Conservation (phyloP, 2,329 filamentous ascomycete species). For the Fusarium floridanum region DNA sequence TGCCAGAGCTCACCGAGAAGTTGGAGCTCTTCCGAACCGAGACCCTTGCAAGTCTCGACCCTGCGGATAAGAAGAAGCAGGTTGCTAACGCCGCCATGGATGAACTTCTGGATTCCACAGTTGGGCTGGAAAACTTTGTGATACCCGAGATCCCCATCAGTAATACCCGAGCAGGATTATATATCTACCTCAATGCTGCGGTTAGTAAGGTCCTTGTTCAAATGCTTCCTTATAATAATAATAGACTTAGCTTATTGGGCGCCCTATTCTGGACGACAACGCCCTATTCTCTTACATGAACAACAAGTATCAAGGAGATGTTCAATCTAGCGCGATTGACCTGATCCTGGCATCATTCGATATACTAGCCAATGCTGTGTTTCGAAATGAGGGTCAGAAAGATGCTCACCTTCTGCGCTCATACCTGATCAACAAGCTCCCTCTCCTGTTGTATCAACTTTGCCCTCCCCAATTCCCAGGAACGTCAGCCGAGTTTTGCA, state of each 20-base stretch:
- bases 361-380: conserved; percentile 86
- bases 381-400: conserved; percentile 69
- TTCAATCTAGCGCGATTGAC: conserved; percentile 82
- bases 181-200: conserved; percentile 85
- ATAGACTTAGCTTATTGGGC: conserved; percentile 75
- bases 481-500: conserved; percentile 79
- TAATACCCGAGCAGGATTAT: conserved; percentile 85
- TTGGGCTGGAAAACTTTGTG: conserved; percentile 67
- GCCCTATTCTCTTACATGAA: conserved; percentile 84
- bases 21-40: conserved; percentile 71
- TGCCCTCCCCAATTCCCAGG: conserved; percentile 78
- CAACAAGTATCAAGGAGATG: conserved; percentile 85
- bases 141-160: conserved; percentile 75
- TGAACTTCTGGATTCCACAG: conserved; percentile 68
- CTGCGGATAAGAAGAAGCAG: conserved; percentile 65
- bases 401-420: conserved; percentile 83
- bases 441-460: conserved; percentile 65
- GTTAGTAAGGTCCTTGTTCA: conserved; percentile 60
- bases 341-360: conserved; percentile 92
- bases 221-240: conserved; percentile 23
- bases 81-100: conserved; percentile 64
- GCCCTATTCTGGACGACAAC: conserved; percentile 86
- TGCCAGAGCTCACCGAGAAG: conserved; percentile 65
- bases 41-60: conserved; percentile 68
- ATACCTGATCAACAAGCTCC: conserved; percentile 81